Evolutionary conservation across 208 protist species (phyloP).

Genomic region (Leishmania tarentolae): DNA sequence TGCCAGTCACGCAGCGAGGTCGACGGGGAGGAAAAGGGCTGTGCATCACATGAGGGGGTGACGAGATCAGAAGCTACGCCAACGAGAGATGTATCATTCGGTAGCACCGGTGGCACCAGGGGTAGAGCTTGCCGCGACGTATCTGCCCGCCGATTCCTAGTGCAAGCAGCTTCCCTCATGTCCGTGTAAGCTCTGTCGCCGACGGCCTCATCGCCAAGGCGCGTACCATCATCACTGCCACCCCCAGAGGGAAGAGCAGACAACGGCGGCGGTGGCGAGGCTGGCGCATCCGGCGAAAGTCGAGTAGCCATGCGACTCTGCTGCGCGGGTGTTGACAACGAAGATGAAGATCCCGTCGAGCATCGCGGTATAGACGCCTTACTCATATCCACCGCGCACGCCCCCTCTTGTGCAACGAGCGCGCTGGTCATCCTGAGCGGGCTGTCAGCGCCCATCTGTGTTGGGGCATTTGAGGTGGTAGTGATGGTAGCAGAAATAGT

Average conservation of each 20-base stretch:
- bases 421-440: neutral
- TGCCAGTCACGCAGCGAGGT: slow-evolving; percentile 3
- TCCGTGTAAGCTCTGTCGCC: neutral
- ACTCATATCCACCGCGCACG: neutral
- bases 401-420: neutral
- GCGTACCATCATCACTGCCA: neutral
- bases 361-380: neutral
- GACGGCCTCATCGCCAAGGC: neutral
- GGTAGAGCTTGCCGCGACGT: neutral
- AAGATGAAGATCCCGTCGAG: neutral
- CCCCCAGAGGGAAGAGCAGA: neutral
- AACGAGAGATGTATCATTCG: neutral
- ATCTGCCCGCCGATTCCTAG: neutral
- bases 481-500: neutral
- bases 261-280: neutral
- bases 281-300: slow-evolving; percentile 5
- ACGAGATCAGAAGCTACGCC: neutral
- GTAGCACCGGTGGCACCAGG: neutral
- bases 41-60: neutral
- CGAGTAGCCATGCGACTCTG: slow-evolving; percentile 14
- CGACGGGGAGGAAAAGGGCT: neutral
- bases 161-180: neutral
- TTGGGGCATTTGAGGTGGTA: neutral
- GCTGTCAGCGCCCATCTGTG: neutral
- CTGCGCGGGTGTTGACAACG: neutral